phyloP scores from a whole-genome alignment of 1,284 basidiomycete genomes.

The Boletus smithii region DNA sequence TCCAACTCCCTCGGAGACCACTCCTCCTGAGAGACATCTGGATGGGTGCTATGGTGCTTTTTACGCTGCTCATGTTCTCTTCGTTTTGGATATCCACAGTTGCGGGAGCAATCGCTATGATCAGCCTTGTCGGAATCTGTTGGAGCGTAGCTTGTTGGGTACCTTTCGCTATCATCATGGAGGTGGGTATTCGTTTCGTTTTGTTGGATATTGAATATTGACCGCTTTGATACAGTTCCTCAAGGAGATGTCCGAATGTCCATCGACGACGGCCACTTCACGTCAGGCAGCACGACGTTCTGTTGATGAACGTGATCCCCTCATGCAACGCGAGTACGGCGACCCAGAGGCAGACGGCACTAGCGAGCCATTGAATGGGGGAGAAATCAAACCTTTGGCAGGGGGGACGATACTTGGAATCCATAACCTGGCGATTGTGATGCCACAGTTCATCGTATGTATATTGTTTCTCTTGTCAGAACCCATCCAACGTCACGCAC shows the following conservation, averaged over 20 bases:
- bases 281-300: constrained; percentile 4
- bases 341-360: constrained; percentile 43
- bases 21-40: constrained; percentile 89
- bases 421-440: constrained; percentile 91
- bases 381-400: constrained; percentile 56
- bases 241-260: constrained; percentile 62
- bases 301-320: constrained; percentile 54
- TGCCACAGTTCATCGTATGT: constrained; percentile 88
- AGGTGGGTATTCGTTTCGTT: constrained; percentile 45
- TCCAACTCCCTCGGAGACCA: constrained; percentile 80
- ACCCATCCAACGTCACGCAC: neutral
- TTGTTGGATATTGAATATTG: neutral
- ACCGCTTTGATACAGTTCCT: constrained; percentile 54
- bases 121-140: constrained; percentile 83
- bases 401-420: constrained; percentile 96
- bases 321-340: constrained; percentile 59
- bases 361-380: constrained; percentile 35
- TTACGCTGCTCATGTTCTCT: constrained; percentile 72
- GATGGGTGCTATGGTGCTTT: constrained; percentile 81
- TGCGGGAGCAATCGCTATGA: constrained; percentile 69
- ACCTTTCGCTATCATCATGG: constrained; percentile 90
- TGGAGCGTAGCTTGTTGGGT: constrained; percentile 97
- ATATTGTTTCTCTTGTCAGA: neutral
- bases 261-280: neutral
- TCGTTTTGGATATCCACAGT: constrained; percentile 84